Percentiles rank a stretch among this genome's conserved stretches.
These are phyloP conservation scores for Herpotrichia juniperi DNA, from an alignment of 2,329 filamentous ascomycete species.

Conservation along the genomic window DNA sequence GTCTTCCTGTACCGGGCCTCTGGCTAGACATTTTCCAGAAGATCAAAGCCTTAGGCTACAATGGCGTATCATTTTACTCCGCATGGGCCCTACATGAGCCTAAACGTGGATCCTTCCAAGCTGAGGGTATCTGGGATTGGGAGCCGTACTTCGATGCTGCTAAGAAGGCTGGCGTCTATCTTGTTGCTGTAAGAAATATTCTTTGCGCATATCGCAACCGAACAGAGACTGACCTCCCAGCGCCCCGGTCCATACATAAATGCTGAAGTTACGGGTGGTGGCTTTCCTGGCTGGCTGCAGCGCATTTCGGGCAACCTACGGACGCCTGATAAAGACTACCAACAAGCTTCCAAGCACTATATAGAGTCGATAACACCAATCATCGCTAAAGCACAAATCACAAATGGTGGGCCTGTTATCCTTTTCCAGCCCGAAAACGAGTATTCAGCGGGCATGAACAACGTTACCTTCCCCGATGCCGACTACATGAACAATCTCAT, in stretches of 20 bases:
- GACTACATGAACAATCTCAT: conserved; percentile 73
- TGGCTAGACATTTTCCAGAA: conserved; percentile 80
- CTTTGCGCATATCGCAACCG: too few species aligned
- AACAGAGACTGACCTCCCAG: too few species aligned
- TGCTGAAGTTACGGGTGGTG: conserved; percentile 75
- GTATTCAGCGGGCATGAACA: conserved; percentile 61
- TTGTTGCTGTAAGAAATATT: too few species aligned
- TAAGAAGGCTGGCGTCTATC: conserved; percentile 71
- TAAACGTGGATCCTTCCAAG: conserved; percentile 68
- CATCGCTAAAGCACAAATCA: conserved; percentile 79
- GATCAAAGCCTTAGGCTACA: conserved; percentile 79
- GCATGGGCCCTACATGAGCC: conserved; percentile 79
- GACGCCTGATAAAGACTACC: conserved; percentile 65
- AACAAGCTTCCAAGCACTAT: conserved; percentile 66
- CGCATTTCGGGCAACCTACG: conserved; percentile 66
- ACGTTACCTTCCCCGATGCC: conserved; percentile 64
- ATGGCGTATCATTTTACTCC: conserved; percentile 75
- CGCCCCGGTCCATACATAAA: conserved; percentile 75
- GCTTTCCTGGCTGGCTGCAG: conserved; percentile 79
- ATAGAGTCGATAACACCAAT: conserved; percentile 62
- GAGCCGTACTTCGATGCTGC: conserved; percentile 78
- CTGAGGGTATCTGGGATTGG: conserved; percentile 73
- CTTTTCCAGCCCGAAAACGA: conserved; percentile 82
- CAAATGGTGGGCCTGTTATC: conserved; percentile 78
- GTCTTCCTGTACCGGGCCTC: conserved; percentile 64